phyloP scores from a whole-genome alignment of 352 stramenopile species.

The Pythium insidiosum region DNA sequence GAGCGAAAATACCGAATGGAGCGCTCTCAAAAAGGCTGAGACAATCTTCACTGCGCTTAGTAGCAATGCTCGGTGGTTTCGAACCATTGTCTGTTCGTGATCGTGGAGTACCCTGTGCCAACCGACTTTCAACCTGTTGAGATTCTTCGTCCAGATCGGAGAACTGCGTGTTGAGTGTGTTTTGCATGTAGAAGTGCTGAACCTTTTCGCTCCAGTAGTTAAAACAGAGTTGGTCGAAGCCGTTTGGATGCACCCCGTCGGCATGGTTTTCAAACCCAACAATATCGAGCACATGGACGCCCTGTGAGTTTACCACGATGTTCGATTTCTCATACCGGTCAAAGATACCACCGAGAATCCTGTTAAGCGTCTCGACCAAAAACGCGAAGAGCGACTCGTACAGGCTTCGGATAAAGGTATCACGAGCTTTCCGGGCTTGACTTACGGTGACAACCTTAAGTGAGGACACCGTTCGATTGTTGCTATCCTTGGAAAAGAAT shows the following conservation, averaged over 20 bases:
- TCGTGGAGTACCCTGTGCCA: too few relatives aligned
- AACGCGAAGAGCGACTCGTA: constrained; percentile 78
- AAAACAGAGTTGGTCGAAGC: constrained; percentile 73
- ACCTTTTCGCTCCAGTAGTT: constrained; percentile 86
- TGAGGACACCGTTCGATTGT: constrained; percentile 65
- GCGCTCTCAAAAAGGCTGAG: constrained; percentile 65
- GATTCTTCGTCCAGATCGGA: constrained; percentile 49
- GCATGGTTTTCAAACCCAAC: constrained; percentile 52
- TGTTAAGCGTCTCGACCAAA: constrained; percentile 72
- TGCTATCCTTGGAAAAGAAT: constrained; percentile 69
- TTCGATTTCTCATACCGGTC: constrained; percentile 82
- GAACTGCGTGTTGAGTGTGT: constrained; percentile 58
- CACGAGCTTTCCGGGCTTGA: constrained; percentile 57
- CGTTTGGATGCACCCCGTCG: constrained; percentile 30
- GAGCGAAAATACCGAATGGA: constrained; percentile 63
- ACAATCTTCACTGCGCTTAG: constrained; percentile 51
- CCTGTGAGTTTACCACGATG: constrained; percentile 71
- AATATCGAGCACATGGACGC: constrained; percentile 76
- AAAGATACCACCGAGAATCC: constrained; percentile 74
- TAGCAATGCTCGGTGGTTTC: constrained; percentile 42
- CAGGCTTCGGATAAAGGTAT: constrained; percentile 74
- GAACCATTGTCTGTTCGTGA: too few relatives aligned
- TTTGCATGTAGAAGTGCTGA: constrained; percentile 73
- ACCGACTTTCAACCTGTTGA: constrained; percentile 48
- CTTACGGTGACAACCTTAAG: constrained; percentile 76